phyloP scores from a whole-genome alignment of 306 rosid species.

The Cicer bijugum region DNA sequence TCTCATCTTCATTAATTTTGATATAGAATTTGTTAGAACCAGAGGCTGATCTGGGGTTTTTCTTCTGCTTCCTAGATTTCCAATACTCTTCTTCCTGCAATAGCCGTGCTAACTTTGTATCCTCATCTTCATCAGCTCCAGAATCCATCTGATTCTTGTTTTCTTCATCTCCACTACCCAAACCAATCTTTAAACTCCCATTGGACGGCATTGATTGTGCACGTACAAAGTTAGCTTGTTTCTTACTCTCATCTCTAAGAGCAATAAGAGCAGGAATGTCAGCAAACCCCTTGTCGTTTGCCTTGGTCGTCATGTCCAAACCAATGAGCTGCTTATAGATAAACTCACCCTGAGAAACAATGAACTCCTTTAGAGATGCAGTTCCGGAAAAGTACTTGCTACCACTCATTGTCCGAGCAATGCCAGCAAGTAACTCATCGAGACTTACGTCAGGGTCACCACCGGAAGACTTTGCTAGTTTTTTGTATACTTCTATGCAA shows the following conservation, averaged over 20 bases:
- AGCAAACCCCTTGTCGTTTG: constrained; percentile 60
- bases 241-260: constrained; percentile 67
- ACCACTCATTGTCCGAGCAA: constrained; percentile 78
- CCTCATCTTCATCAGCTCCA: constrained; percentile 67
- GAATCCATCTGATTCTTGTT: constrained; percentile 41
- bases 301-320: constrained; percentile 69
- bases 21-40: constrained; percentile 67
- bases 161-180: constrained; percentile 47
- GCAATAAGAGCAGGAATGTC: constrained; percentile 72
- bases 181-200: constrained; percentile 63
- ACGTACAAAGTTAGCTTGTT: constrained; percentile 49
- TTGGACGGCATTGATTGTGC: constrained; percentile 48
- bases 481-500: constrained; percentile 79
- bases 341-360: constrained; percentile 81
- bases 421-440: constrained; percentile 90
- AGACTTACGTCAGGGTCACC: constrained; percentile 68
- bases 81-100: constrained; percentile 91
- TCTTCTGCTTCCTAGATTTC: constrained; percentile 70
- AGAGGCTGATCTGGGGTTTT: constrained; percentile 52
- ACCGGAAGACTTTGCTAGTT: constrained; percentile 67
- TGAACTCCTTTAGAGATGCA: constrained; percentile 73
- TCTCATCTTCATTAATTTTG: constrained; percentile 92
- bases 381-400: constrained; percentile 66
- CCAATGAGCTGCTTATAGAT: constrained; percentile 80
- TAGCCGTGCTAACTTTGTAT: constrained; percentile 72